Percentiles rank a stretch among this genome's conserved stretches.
Conservation (phyloP, 306 rosid species). For the Sechiopsis laciniata region DNA sequence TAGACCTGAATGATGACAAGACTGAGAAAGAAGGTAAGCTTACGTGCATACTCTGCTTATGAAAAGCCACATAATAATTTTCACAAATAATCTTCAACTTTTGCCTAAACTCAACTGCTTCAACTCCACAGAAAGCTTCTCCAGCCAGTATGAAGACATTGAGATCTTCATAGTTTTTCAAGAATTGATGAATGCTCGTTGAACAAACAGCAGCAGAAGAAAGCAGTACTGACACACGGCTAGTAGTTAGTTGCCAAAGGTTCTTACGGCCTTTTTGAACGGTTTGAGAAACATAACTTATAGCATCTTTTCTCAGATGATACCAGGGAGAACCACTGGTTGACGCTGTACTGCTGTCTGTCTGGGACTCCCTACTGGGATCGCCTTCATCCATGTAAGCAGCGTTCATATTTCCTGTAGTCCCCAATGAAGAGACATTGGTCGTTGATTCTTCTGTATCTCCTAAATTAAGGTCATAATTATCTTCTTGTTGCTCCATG, state of each 20-base stretch:
- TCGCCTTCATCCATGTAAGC: slow-evolving; percentile 28
- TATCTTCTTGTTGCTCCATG: slow-evolving; percentile 30
- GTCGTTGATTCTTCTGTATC: slow-evolving; percentile 36
- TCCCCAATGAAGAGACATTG: slow-evolving; percentile 38
- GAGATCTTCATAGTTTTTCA: slow-evolving; percentile 93
- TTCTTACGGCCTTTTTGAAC: slow-evolving; percentile 88
- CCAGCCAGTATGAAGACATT: slow-evolving; percentile 82
- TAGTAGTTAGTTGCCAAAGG: slow-evolving; percentile 92
- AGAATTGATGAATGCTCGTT: slow-evolving; percentile 87
- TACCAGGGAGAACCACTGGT: slow-evolving; percentile 93
- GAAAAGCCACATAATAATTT: slow-evolving; percentile 80
- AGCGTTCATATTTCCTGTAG: slow-evolving; percentile 30
- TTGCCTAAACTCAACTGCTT: slow-evolving; percentile 95
- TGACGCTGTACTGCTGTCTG: slow-evolving; percentile 50
- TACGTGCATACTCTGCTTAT: slow-evolving; percentile 87
- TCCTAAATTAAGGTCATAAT: slow-evolving; percentile 35
- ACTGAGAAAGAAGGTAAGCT: slow-evolving; percentile 39
- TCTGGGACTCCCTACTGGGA: slow-evolving; percentile 40
- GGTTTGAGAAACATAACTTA: slow-evolving; percentile 71
- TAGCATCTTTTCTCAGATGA: slow-evolving; percentile 84
- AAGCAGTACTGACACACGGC: slow-evolving; percentile 90
- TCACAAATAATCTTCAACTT: slow-evolving; percentile 90
- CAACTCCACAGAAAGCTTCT: slow-evolving; percentile 94
- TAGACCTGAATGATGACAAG: slow-evolving; percentile 15
- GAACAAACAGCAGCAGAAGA: slow-evolving; percentile 78